These are phyloP conservation scores for Populus hybrid DNA, from an alignment of 441 rosid genomes.

Conservation along the genomic window DNA sequence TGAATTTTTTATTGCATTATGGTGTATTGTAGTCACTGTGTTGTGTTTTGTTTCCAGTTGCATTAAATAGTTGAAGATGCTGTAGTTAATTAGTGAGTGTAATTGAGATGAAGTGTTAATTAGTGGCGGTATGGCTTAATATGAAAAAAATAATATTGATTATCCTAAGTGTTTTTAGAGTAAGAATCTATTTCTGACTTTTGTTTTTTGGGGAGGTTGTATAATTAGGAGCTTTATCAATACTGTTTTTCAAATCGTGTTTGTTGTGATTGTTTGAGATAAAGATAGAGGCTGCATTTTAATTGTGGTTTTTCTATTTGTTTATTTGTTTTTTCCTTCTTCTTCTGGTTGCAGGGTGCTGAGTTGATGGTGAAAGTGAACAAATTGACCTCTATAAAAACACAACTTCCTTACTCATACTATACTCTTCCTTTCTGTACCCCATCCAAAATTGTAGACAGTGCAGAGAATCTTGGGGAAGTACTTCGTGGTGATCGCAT, in stretches of 20 bases:
- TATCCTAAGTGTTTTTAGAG: background rate
- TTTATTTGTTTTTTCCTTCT: background rate
- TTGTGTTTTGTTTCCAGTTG: background rate
- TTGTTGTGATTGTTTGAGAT: background rate
- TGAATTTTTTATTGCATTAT: background rate
- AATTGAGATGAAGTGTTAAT: background rate
- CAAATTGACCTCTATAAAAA: slow-evolving; percentile 85
- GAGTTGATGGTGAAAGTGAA: slow-evolving; percentile 86
- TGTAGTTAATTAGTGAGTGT: background rate
- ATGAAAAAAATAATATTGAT: background rate
- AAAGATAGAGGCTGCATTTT: background rate
- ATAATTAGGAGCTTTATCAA: background rate
- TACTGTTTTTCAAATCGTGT: background rate
- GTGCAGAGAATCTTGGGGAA: slow-evolving; percentile 96
- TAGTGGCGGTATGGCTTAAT: background rate
- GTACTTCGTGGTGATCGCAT: slow-evolving; percentile 96
- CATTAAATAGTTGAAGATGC: background rate
- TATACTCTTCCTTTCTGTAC: slow-evolving; percentile 76
- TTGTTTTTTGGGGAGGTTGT: background rate
- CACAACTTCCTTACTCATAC: slow-evolving; percentile 87
- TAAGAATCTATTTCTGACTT: background rate
- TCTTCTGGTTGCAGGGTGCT: slow-evolving; percentile 54
- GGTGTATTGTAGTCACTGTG: background rate
- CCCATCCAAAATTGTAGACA: slow-evolving; percentile 67
- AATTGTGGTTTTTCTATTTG: background rate